A percentile compares a stretch with the other conserved stretches of the same genome.
Conservation (phyloP, 1,139 yeast genomes). For the Blastobotrys arbuscula region DNA sequence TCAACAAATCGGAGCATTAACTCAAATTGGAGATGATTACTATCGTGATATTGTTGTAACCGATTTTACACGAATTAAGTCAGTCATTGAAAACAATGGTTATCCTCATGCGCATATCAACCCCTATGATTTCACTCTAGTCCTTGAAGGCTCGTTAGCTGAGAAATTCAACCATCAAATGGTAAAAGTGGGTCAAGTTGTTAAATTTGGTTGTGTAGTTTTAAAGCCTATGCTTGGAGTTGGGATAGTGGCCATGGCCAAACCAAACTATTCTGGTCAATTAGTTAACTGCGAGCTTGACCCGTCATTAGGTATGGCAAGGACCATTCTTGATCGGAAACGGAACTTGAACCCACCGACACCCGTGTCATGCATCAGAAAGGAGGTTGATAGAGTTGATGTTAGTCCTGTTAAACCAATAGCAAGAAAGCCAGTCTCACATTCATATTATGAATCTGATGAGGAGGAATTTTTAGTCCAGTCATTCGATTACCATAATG, state of each 20-base stretch:
- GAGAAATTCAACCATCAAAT: background rate
- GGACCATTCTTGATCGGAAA: background rate
- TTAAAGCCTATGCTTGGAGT: conserved; percentile 5
- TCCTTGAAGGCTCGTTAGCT: background rate
- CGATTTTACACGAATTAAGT: conserved; percentile 3
- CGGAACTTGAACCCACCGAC: background rate
- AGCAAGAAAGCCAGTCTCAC: background rate
- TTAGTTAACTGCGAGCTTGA: background rate
- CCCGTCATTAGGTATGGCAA: background rate
- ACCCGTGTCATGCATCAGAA: background rate
- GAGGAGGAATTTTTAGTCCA: conserved; percentile 4
- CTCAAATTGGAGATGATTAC: background rate
- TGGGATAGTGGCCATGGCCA: conserved; percentile 2
- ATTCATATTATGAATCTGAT: background rate
- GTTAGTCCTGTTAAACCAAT: background rate
- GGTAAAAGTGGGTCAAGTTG: conserved; percentile 2
- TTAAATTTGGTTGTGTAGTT: background rate
- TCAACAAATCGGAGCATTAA: conserved; percentile 1
- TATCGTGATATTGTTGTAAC: conserved; percentile 1
- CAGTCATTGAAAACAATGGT: background rate
- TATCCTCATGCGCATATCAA: background rate
- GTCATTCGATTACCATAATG: background rate
- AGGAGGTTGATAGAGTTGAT: background rate
- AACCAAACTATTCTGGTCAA: background rate
- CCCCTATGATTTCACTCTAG: conserved; percentile 1